Conservation (phyloP, 1,284 basidiomycete genomes). For the Heterobasidion occidentale region DNA sequence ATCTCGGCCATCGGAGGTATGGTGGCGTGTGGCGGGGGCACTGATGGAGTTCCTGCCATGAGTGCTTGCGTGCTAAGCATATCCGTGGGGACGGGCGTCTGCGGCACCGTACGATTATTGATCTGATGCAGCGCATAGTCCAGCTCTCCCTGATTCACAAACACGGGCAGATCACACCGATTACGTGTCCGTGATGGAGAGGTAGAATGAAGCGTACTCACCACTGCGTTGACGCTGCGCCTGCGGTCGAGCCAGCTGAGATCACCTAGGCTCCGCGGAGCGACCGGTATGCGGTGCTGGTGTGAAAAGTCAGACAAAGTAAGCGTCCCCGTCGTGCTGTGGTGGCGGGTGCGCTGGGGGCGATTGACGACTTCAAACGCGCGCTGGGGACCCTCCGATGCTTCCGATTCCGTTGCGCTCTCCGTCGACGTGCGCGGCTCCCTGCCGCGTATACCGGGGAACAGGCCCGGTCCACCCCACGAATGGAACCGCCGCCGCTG, state of each 20-base stretch:
- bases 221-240: conserved; percentile 59
- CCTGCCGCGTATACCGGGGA: conserved; percentile 29
- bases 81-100: conserved; percentile 45
- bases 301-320: conserved; percentile 30
- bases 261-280: conserved; percentile 51
- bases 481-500: conserved; percentile 38
- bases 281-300: conserved; percentile 13
- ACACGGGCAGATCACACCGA: conserved; percentile 9
- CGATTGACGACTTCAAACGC: conserved; percentile 71
- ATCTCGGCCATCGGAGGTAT: conserved; percentile 36
- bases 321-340: conserved; percentile 39
- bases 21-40: conserved; percentile 17
- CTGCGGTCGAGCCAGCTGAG: conserved; percentile 69
- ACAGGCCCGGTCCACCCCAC: conserved; percentile 41
- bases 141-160: conserved; percentile 47
- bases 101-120: conserved; percentile 28
- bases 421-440: conserved; percentile 42
- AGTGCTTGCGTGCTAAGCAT: conserved; percentile 38
- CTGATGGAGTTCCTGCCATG: conserved; percentile 19
- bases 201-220: conserved; percentile 26
- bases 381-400: conserved; percentile 24
- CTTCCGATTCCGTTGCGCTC: conserved; percentile 32
- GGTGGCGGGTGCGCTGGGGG: conserved; percentile 38
- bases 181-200: conserved; percentile 4
- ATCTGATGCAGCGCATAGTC: conserved; percentile 52